Percentiles rank a stretch among this genome's conserved stretches.
Conservation (phyloP, 1,139 yeast species). For the Nakaseomyces glabratus region DNA sequence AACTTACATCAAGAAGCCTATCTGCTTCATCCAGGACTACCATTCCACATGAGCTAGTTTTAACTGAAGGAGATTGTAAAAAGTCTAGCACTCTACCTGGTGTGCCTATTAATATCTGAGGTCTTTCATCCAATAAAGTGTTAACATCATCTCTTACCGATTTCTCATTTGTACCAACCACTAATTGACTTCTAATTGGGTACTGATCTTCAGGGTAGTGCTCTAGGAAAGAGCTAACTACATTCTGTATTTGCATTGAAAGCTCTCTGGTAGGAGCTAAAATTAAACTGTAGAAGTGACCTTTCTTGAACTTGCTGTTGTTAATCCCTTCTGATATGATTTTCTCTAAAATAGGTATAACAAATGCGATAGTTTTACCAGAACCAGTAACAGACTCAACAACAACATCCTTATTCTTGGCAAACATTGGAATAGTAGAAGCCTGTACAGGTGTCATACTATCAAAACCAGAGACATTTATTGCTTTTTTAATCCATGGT, state of each 20-base stretch:
- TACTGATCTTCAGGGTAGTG: conserved; percentile 44
- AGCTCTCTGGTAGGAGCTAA: conserved; percentile 90
- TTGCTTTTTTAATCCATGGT: conserved; percentile 48
- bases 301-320: conserved; percentile 37
- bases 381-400: conserved; percentile 97
- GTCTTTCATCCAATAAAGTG: conserved; percentile 42
- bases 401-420: conserved; percentile 89
- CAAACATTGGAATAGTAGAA: conserved; percentile 77
- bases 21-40: conserved; percentile 91
- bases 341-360: conserved; percentile 71
- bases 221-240: conserved; percentile 50
- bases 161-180: conserved; percentile 62
- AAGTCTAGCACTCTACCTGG: conserved; percentile 87
- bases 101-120: conserved; percentile 80
- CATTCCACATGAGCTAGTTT: conserved; percentile 56
- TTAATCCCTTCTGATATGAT: conserved; percentile 33
- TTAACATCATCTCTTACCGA: conserved; percentile 69
- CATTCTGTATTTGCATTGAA: conserved; percentile 71
- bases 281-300: conserved; percentile 63
- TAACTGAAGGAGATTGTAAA: conserved; percentile 40
- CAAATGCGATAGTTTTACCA: conserved; percentile 86
- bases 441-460: conserved; percentile 98
- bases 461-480: conserved; percentile 62
- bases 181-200: conserved; percentile 52
- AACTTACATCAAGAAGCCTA: conserved; percentile 70